These are phyloP conservation scores for Sugiyamaella xylanicola DNA, from an alignment of 1,139 yeast species.

Conservation along the genomic window DNA sequence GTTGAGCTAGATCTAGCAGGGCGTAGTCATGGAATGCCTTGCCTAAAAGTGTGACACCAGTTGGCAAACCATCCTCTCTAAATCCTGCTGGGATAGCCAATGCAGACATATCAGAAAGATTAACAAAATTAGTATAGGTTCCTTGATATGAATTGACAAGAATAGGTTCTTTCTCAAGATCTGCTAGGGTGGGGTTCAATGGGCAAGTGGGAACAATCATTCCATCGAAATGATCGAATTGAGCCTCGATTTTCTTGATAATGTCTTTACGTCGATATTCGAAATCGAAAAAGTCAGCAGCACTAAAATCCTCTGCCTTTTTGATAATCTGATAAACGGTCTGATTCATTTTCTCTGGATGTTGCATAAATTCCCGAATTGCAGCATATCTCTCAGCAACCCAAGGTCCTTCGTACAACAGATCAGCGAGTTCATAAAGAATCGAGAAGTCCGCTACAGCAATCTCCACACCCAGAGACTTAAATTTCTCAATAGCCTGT, in stretches of 20 bases:
- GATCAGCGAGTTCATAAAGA: constrained; percentile 77
- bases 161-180: constrained; percentile 77
- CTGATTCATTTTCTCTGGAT: constrained; percentile 75
- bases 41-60: constrained; percentile 84
- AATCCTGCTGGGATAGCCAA: constrained; percentile 90
- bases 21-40: constrained; percentile 86
- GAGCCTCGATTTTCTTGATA: constrained; percentile 60
- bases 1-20: constrained; percentile 75
- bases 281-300: constrained; percentile 78
- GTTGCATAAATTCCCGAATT: constrained; percentile 67
- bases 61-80: constrained; percentile 80
- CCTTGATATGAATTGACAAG: constrained; percentile 86
- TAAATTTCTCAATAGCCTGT: constrained; percentile 60
- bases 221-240: constrained; percentile 66
- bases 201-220: constrained; percentile 93
- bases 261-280: constrained; percentile 84
- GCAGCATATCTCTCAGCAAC: constrained; percentile 94
- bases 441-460: constrained; percentile 70
- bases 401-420: constrained; percentile 98
- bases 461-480: constrained; percentile 58
- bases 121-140: constrained; percentile 94
- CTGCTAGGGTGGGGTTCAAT: constrained; percentile 76
- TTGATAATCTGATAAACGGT: constrained; percentile 75
- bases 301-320: constrained; percentile 75
- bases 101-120: constrained; percentile 90